These are phyloP conservation scores for Suhomyces pyralidae DNA, from an alignment of 805 yeast species.

Conservation along the genomic window DNA sequence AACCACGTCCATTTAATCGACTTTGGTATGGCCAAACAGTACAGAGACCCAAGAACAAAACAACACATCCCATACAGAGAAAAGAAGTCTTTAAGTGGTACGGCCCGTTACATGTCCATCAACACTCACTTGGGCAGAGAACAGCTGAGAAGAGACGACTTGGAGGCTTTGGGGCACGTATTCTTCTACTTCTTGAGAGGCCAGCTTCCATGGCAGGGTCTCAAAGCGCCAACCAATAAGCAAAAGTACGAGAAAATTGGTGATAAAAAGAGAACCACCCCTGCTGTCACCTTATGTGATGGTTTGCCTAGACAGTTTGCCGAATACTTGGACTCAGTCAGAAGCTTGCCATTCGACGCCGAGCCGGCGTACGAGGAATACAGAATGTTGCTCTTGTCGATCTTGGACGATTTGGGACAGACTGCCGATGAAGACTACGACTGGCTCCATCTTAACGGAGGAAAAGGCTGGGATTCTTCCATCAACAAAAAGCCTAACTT, in stretches of 20 bases:
- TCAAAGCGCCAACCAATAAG: slow-evolving; percentile 83
- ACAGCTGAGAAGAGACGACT: slow-evolving; percentile 78
- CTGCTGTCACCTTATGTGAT: slow-evolving; percentile 58
- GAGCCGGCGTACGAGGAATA: slow-evolving; percentile 75
- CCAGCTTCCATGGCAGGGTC: slow-evolving; percentile 86
- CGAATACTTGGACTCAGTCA: slow-evolving; percentile 65
- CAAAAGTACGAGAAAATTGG: slow-evolving; percentile 82
- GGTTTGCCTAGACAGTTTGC: slow-evolving; percentile 73
- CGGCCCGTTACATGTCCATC: slow-evolving; percentile 85
- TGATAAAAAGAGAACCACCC: slow-evolving; percentile 69
- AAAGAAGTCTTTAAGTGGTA: slow-evolving; percentile 75
- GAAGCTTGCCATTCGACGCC: slow-evolving; percentile 71
- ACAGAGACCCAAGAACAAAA: slow-evolving; percentile 74
- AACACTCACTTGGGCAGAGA: slow-evolving; percentile 86
- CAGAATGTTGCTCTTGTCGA: slow-evolving; percentile 57
- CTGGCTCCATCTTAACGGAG: slow-evolving; percentile 78
- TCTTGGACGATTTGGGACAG: slow-evolving; percentile 55
- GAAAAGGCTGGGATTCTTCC: slow-evolving; percentile 77
- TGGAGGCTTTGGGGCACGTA: slow-evolving; percentile 79
- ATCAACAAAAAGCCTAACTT: slow-evolving; percentile 75
- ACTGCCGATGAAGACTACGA: slow-evolving; percentile 68
- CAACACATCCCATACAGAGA: slow-evolving; percentile 83
- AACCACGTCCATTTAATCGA: slow-evolving; percentile 73
- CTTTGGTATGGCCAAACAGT: slow-evolving; percentile 86
- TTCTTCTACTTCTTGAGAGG: slow-evolving; percentile 77